Evolutionary conservation across 805 yeast species (phyloP).

Genomic region (Wickerhamomyces xylosicus): DNA sequence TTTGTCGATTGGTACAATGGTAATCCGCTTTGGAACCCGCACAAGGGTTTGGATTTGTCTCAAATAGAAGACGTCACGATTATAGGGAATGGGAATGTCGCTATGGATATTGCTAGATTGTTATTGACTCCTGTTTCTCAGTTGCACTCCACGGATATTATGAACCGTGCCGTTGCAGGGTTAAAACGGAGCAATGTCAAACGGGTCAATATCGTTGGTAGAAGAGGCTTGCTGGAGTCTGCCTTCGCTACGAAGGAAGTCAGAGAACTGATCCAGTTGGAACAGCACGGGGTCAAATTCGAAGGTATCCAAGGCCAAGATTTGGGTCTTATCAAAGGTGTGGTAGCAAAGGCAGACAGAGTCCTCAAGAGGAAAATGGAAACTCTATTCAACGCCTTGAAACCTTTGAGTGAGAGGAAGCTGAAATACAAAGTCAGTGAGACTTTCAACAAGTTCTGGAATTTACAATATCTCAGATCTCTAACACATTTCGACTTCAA

Average conservation of each 20-base stretch:
- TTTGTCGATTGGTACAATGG: constrained; percentile 98
- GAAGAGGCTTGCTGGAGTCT: constrained; percentile 78
- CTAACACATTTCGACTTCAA: constrained; percentile 39
- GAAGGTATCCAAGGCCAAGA: constrained; percentile 33
- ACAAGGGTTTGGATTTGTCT: constrained; percentile 43
- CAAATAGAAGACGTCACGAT: constrained; percentile 59
- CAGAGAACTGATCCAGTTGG: constrained; percentile 67
- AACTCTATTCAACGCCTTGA: constrained; percentile 44
- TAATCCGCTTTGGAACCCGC: constrained; percentile 44
- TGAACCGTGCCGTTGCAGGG: constrained; percentile 44
- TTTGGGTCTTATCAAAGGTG: constrained; percentile 32
- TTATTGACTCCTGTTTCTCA: constrained; percentile 48
- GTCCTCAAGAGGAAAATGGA: constrained; percentile 49
- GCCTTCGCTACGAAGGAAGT: constrained; percentile 91
- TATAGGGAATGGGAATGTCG: constrained; percentile 96
- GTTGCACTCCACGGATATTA: constrained; percentile 68
- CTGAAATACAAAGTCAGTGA: constrained; percentile 13
- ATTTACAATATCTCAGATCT: constrained; percentile 54
- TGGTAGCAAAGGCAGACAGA: constrained; percentile 49
- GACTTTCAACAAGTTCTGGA: constrained; percentile 34
- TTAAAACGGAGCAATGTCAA: constrained; percentile 45
- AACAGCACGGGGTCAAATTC: constrained; percentile 36
- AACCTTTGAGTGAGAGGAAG: constrained; percentile 21
- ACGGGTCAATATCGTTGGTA: constrained; percentile 64
- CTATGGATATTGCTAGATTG: constrained; percentile 81